Evolutionary conservation across 75 land plant genomes (phyloP), one percentile per base, ranked within the genome.

Genomic region (Cunninghamia lanceolata): DNA sequence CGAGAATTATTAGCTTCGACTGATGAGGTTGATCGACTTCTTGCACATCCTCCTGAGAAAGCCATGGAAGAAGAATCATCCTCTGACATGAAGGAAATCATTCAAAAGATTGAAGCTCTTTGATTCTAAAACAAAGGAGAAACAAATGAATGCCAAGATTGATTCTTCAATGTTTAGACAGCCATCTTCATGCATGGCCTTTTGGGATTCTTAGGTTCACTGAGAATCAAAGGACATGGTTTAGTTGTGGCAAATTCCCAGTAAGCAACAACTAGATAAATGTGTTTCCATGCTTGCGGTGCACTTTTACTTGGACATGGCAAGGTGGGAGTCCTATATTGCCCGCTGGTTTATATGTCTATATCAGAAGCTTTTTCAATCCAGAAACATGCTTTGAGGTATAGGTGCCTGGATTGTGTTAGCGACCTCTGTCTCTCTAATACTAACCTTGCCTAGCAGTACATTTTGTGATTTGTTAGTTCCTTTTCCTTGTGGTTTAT

Each of bases 1-100:
- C 89, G 89, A 15, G 93, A 92, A 45, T 53, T 84, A n/a, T 75
- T 52, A 46, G 76, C 30, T 15, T 53, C 75, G 32, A 68, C 59
- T 59, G 85, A 40, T 32, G 85, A 84, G 2, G 75, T 2, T 4
- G 75, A 32, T 83, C 59, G 32, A n/a, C 52, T 9, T 42, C 59
- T 83, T 83, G 8, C 42, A 78, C 81, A 45, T 78, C 81, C 81
- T 42, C 45, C 81, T 25, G 81, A 78, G 81, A 42, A 21, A 42
- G 46, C 46, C 9, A 40, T 78, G n/a, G 81, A 78, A 42, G 78
- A 75, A 75, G 81, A 78, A 78, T 39, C 79, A 39, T 17, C 81
- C 42, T 9, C 2, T 42, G 46, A 78, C 47, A 39, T 78, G 81
- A 25, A 42, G n/a, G 81, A 39, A 42, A 45, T 42, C 47, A 40